Conservation (phyloP, 495 filamentous ascomycete genomes). For the Halenospora varia region DNA sequence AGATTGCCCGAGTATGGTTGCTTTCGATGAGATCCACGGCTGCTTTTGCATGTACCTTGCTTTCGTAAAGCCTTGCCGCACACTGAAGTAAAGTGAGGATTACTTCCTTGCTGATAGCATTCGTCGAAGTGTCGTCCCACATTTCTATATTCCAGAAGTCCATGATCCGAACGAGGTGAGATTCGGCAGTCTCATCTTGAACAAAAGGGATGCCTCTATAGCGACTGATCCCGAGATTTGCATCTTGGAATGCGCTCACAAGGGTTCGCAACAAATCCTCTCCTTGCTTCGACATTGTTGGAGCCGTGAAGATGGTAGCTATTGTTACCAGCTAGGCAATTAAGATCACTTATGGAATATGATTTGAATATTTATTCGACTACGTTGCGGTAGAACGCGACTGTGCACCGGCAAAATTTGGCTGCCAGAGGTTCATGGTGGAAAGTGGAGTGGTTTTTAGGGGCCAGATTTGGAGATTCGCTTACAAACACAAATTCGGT, state of each 20-base stretch:
- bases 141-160: constrained; percentile 6
- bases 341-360: not conserved
- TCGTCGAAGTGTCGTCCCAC: constrained; percentile 2
- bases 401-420: too few species aligned
- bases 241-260: constrained; percentile 5
- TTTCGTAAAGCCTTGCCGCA: constrained; percentile 10
- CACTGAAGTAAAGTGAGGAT: constrained; percentile 10
- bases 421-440: too few species aligned
- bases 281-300: constrained; percentile 3
- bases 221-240: not conserved
- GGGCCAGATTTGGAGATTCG: too few species aligned
- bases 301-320: too few species aligned
- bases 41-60: not conserved
- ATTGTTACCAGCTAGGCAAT: not conserved
- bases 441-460: too few species aligned
- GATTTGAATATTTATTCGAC: constrained; percentile 2
- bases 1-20: constrained; percentile 8
- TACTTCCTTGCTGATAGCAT: constrained; percentile 11
- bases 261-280: constrained; percentile 1
- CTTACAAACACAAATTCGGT: too few species aligned
- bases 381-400: too few species aligned
- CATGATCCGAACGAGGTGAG: constrained; percentile 7
- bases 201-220: constrained; percentile 2
- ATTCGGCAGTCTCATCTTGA: constrained; percentile 7
- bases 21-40: constrained; percentile 11